These are phyloP conservation scores for Aspergillus egyptiacus DNA, from an alignment of 495 filamentous ascomycete genomes.

Conservation along the genomic window DNA sequence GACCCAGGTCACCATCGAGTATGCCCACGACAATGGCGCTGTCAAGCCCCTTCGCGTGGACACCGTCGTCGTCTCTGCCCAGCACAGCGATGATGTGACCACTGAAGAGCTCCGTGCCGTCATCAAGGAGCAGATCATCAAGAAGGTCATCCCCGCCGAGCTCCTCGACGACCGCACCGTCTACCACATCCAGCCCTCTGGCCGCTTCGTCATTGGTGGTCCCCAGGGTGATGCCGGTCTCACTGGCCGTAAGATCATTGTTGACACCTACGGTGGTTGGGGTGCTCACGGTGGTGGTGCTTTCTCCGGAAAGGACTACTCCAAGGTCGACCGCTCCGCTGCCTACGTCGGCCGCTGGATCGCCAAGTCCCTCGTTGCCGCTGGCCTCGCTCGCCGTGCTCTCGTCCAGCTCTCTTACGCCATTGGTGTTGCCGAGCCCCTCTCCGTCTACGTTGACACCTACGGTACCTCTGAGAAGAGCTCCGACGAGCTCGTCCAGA, in stretches of 20 bases:
- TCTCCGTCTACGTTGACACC: constrained; percentile 69
- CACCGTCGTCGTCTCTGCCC: constrained; percentile 93
- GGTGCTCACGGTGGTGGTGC: constrained; percentile 99
- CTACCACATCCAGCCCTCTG: constrained; percentile 98
- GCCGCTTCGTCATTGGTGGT: constrained; percentile 97
- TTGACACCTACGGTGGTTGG: constrained; percentile 99
- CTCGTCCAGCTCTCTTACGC: constrained; percentile 98
- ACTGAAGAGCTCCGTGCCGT: constrained; percentile 91
- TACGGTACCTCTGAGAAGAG: constrained; percentile 64
- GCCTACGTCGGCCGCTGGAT: constrained; percentile 98
- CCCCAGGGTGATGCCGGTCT: constrained; percentile 98
- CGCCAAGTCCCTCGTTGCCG: constrained; percentile 91
- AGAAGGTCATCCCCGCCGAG: constrained; percentile 84
- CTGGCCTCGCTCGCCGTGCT: constrained; percentile 81
- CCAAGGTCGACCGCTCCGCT: constrained; percentile 97
- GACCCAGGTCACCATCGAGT: constrained; percentile 99
- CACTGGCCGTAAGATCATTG: constrained; percentile 99
- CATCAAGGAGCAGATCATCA: constrained; percentile 96
- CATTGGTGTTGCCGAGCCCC: constrained; percentile 96
- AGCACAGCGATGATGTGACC: constrained; percentile 83
- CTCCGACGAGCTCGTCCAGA: constrained; percentile 87
- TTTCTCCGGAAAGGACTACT: constrained; percentile 99
- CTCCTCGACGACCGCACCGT: constrained; percentile 87
- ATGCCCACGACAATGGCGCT: constrained; percentile 90
- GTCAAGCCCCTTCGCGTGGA: constrained; percentile 89